A percentile compares a stretch with the other conserved stretches of the same genome.
Conservation (phyloP, 139 green algal species). For the Edaphochlamys debaryana region DNA sequence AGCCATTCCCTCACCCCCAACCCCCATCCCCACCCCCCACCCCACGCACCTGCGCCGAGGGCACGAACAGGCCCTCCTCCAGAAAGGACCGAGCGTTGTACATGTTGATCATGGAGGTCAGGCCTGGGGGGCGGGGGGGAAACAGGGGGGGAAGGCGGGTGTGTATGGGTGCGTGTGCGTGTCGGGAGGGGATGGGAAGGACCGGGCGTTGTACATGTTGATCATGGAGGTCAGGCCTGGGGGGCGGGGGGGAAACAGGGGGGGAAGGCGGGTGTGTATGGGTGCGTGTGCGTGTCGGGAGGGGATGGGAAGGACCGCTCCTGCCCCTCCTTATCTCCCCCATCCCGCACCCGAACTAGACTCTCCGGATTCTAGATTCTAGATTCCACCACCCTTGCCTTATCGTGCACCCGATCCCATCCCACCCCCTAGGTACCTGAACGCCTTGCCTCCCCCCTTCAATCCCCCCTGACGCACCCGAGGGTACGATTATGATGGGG, state of each 20-base stretch:
- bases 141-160: not conserved
- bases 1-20: too few species aligned
- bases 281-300: too few species aligned
- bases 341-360: too few species aligned
- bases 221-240: slow-evolving; percentile 59
- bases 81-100: slow-evolving; percentile 63
- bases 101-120: slow-evolving; percentile 68
- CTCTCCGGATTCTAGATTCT: too few species aligned
- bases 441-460: too few species aligned
- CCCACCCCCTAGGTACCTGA: too few species aligned
- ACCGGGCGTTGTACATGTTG: slow-evolving; percentile 64
- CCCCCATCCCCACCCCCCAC: too few species aligned
- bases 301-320: too few species aligned
- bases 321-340: too few species aligned
- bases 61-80: slow-evolving; percentile 53
- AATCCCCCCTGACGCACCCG: slow-evolving; percentile 29
- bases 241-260: not conserved
- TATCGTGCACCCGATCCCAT: too few species aligned
- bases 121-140: slow-evolving; percentile 10
- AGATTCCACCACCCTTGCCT: too few species aligned
- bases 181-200: not conserved
- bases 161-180: too few species aligned
- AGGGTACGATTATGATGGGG: slow-evolving; percentile 69
- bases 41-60: slow-evolving; percentile 15
- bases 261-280: not conserved